A percentile compares a stretch with the other conserved stretches of the same genome.
Conservation (phyloP, 129 eudicot species). For the Mikania micrantha region DNA sequence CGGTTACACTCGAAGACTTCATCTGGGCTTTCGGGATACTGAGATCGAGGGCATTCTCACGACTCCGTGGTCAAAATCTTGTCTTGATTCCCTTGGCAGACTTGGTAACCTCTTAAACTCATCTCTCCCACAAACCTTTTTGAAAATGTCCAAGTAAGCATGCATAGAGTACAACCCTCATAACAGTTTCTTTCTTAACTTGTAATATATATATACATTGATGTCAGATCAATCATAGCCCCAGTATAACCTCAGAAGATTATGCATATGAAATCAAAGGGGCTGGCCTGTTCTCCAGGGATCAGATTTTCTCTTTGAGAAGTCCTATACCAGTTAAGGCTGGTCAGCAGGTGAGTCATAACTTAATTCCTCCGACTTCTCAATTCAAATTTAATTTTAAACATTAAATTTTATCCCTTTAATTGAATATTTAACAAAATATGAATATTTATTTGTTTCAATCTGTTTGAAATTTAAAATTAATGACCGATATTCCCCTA, state of each 20-base stretch:
- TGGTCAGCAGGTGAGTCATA: constrained; percentile 79
- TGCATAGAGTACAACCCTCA: not conserved
- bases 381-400: constrained; percentile 4
- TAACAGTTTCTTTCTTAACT: not conserved
- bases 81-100: constrained; percentile 88
- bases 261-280: constrained; percentile 79
- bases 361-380: not conserved
- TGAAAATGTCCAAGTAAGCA: not conserved
- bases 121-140: constrained; percentile 9
- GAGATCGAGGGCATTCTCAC: constrained; percentile 94
- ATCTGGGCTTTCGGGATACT: constrained; percentile 96
- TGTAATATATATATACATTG: not conserved
- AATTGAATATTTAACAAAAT: not conserved
- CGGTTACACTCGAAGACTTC: constrained; percentile 71
- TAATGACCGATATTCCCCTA: not conserved
- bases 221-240: constrained; percentile 80
- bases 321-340: constrained; percentile 79
- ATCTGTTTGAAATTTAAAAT: too few relatives aligned
- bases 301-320: constrained; percentile 69
- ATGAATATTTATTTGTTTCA: not conserved
- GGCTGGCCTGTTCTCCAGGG: constrained; percentile 97
- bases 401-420: not conserved
- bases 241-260: constrained; percentile 74
- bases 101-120: constrained; percentile 44
- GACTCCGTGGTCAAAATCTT: constrained; percentile 82